Conservation (phyloP, 1,284 basidiomycete genomes). For the Microbotryum intermedium region DNA sequence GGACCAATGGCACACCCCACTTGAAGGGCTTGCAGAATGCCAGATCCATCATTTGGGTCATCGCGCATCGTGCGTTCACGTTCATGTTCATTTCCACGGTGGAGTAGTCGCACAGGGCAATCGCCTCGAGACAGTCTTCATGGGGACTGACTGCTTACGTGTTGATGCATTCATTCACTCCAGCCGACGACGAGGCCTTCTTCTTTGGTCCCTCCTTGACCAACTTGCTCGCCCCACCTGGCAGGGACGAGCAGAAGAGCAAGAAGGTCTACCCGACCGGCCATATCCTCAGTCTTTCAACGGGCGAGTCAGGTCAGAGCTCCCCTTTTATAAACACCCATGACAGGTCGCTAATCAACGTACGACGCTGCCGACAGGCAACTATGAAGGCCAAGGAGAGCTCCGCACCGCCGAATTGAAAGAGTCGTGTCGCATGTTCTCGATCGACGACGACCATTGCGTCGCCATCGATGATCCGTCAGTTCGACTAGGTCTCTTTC, state of each 20-base stretch:
- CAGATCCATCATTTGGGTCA: slow-evolving; percentile 29
- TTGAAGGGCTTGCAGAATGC: not conserved
- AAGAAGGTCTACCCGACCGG: slow-evolving; percentile 6
- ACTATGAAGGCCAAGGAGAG: slow-evolving; percentile 71
- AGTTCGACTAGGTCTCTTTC: slow-evolving; percentile 35
- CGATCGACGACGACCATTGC: slow-evolving; percentile 52
- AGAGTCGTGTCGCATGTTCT: slow-evolving; percentile 60
- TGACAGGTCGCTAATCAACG: too few species aligned
- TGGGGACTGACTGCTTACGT: not conserved
- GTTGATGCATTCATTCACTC: not conserved
- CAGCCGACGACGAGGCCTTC: slow-evolving; percentile 73
- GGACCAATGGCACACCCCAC: too few species aligned
- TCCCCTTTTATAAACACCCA: slow-evolving; percentile 34
- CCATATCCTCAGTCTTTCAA: slow-evolving; percentile 44
- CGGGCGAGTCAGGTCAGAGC: slow-evolving; percentile 36
- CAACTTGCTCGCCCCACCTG: slow-evolving; percentile 45
- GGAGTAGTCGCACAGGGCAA: too few species aligned
- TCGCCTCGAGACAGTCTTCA: too few species aligned
- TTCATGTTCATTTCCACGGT: not conserved
- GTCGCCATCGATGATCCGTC: slow-evolving; percentile 64
- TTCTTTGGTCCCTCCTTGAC: slow-evolving; percentile 76
- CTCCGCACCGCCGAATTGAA: slow-evolving; percentile 57
- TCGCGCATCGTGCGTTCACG: slow-evolving; percentile 29
- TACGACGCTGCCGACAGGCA: slow-evolving; percentile 47
- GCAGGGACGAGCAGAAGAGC: slow-evolving; percentile 35